These are phyloP conservation scores for Aspergillus nidulans DNA, from an alignment of 495 filamentous ascomycete species.

Conservation along the genomic window DNA sequence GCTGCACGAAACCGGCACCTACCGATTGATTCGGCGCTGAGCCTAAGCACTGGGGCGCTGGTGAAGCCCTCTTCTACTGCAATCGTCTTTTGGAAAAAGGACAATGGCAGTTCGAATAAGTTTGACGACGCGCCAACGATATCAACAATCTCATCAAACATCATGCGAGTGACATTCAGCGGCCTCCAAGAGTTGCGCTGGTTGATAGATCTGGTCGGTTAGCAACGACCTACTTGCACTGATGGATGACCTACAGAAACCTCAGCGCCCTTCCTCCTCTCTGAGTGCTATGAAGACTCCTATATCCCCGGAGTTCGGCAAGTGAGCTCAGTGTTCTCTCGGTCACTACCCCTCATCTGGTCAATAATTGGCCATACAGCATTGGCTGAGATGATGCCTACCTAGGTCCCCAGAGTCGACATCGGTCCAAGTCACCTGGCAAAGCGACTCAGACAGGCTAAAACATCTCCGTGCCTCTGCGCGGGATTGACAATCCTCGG, in stretches of 20 bases:
- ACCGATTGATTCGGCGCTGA: conserved; percentile 24
- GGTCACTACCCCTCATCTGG: background rate
- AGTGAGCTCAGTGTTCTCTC: background rate
- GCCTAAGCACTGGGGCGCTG: conserved; percentile 20
- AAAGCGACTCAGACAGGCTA: background rate
- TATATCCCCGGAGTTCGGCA: background rate
- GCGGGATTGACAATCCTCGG: conserved; percentile 5
- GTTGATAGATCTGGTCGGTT: conserved; percentile 33
- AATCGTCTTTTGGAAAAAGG: conserved; percentile 34
- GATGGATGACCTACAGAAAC: conserved; percentile 24
- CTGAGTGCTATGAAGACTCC: background rate
- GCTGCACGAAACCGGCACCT: conserved; percentile 1
- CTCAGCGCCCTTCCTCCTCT: conserved; percentile 14
- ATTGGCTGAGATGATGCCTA: background rate
- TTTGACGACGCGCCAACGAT: conserved; percentile 23
- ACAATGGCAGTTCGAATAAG: conserved; percentile 34
- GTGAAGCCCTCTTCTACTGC: conserved; percentile 36
- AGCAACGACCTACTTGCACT: background rate
- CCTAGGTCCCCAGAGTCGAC: background rate
- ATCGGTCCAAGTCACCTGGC: conserved; percentile 13
- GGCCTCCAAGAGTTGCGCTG: conserved; percentile 41
- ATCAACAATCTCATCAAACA: conserved; percentile 30
- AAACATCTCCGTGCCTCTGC: conserved; percentile 12
- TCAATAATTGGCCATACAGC: background rate
- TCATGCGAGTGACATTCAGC: conserved; percentile 29